A percentile compares a stretch with the other conserved stretches of the same genome.
Conservation (phyloP, 768 basidiomycete species). For the Lepiota brunneoincarnata region DNA sequence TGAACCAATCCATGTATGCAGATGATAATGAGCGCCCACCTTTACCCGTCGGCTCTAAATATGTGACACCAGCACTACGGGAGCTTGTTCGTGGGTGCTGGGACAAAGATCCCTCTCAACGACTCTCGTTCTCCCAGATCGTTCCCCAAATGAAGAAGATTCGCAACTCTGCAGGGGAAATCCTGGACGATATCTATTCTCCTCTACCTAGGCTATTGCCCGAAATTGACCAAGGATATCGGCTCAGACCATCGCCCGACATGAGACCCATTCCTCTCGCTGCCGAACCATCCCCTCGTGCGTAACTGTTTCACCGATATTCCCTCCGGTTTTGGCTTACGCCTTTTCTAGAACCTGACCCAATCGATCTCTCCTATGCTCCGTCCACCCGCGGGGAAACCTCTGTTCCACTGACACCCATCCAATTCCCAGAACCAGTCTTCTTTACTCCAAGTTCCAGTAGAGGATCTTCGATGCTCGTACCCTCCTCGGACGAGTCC, state of each 20-base stretch:
- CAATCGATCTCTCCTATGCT: not conserved
- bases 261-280: slow-evolving; percentile 30
- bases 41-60: slow-evolving; percentile 36
- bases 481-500: slow-evolving; percentile 23
- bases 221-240: not conserved
- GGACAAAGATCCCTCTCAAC: slow-evolving; percentile 46
- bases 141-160: slow-evolving; percentile 43
- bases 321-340: slow-evolving; percentile 3
- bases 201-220: slow-evolving; percentile 8
- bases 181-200: slow-evolving; percentile 23
- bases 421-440: slow-evolving; percentile 34
- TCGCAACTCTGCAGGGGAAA: slow-evolving; percentile 26
- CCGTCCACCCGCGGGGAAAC: slow-evolving; percentile 24
- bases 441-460: slow-evolving; percentile 27
- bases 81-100: slow-evolving; percentile 51
- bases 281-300: not conserved
- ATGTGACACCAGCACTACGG: slow-evolving; percentile 34
- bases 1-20: slow-evolving; percentile 19
- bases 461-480: slow-evolving; percentile 28
- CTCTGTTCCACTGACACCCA: slow-evolving; percentile 24
- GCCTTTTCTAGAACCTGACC: not conserved
- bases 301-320: not conserved
- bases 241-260: slow-evolving; percentile 29
- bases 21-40: slow-evolving; percentile 50
- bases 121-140: slow-evolving; percentile 53